phyloP scores from a whole-genome alignment of 352 stramenopile species.

The Globisporangium spinosum region DNA sequence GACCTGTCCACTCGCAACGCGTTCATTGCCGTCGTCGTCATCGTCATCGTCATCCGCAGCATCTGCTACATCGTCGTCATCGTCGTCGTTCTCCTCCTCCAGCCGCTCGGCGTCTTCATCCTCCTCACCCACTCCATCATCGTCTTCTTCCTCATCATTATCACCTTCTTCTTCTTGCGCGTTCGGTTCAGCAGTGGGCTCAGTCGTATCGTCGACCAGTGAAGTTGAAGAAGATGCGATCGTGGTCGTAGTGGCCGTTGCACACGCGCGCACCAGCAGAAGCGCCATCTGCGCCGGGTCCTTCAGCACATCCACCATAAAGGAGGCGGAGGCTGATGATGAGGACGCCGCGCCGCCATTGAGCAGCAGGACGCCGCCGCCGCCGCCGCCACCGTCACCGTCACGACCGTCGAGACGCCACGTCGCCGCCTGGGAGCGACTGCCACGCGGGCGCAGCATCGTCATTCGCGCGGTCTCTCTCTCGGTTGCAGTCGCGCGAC shows the following conservation, averaged over 20 bases:
- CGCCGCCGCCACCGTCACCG: neutral
- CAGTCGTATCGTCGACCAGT: neutral
- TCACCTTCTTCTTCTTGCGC: conserved; percentile 15
- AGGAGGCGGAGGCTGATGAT: neutral
- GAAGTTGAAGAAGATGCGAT: conserved; percentile 16
- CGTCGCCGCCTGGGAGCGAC: conserved; percentile 1
- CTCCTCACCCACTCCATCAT: conserved; percentile 6
- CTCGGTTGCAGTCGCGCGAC: neutral
- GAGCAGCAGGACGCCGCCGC: neutral
- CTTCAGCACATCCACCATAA: conserved; percentile 23
- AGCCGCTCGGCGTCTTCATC: conserved; percentile 24
- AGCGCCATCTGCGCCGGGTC: conserved; percentile 42
- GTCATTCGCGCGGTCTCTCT: neutral
- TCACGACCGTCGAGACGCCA: neutral
- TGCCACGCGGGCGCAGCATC: neutral
- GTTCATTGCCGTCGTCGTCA: conserved; percentile 19
- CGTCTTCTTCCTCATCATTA: conserved; percentile 6
- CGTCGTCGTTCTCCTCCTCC: conserved; percentile 32
- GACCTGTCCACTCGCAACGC: conserved; percentile 2
- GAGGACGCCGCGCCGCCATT: neutral
- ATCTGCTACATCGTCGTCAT: conserved; percentile 44
- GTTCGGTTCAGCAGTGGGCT: conserved; percentile 13
- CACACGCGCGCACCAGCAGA: conserved; percentile 42
- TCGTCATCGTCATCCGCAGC: conserved; percentile 38
- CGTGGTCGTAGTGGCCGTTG: neutral